A percentile compares a stretch with the other conserved stretches of the same genome.
Conservation (phyloP, 495 filamentous ascomycete genomes). For the Penicillium chermesinum region DNA sequence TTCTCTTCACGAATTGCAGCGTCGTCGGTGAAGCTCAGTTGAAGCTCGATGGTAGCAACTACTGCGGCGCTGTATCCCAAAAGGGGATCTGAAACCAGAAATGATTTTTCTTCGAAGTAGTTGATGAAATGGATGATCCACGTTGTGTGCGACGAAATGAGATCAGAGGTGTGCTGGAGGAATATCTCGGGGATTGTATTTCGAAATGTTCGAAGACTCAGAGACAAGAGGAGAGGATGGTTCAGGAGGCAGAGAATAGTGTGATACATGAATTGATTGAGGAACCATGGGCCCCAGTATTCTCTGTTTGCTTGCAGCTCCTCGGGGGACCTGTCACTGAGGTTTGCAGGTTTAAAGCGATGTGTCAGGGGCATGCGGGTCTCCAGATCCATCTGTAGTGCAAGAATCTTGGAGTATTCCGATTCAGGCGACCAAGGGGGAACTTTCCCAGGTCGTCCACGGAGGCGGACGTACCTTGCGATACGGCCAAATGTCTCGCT, state of each 20-base stretch:
- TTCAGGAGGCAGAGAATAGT: conserved; percentile 46
- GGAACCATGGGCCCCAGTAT: conserved; percentile 46
- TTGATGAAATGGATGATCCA: conserved; percentile 49
- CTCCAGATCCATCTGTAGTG: conserved; percentile 45
- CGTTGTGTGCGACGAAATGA: conserved; percentile 43
- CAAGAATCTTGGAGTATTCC: conserved; percentile 44
- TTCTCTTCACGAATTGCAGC: conserved; percentile 35
- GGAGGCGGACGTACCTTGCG: conserved; percentile 40
- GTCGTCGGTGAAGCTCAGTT: conserved; percentile 43
- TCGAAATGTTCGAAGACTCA: conserved; percentile 42
- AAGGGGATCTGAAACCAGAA: conserved; percentile 42
- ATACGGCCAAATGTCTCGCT: conserved; percentile 42
- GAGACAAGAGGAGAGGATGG: conserved; percentile 41
- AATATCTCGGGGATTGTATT: conserved; percentile 48
- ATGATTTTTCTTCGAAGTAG: conserved; percentile 39
- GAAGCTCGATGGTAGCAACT: conserved; percentile 46
- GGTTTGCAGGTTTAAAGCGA: conserved; percentile 41
- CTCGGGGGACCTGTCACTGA: conserved; percentile 35
- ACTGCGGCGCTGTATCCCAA: conserved; percentile 47
- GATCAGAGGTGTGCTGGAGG: conserved; percentile 43
- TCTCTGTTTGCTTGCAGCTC: conserved; percentile 36
- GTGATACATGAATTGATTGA: conserved; percentile 47
- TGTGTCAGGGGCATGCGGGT: conserved; percentile 44
- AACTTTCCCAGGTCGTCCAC: conserved; percentile 39
- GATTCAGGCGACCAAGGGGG: conserved; percentile 48